Evolutionary conservation across 176 grass and related monocot genomes (phyloP).

Genomic region (Thalia dealbata): DNA sequence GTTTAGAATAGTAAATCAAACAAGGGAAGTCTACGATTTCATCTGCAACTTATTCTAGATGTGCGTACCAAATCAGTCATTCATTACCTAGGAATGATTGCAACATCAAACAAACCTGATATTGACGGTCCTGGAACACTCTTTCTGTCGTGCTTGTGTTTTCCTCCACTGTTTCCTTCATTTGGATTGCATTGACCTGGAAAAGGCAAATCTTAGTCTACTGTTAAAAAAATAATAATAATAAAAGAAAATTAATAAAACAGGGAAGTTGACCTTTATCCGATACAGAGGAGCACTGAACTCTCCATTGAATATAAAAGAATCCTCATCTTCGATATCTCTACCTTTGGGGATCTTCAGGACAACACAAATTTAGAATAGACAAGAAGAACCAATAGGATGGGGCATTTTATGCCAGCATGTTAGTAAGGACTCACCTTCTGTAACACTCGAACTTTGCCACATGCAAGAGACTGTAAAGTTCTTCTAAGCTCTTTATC

Average conservation of each 20-base stretch:
- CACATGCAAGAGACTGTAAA: constrained; percentile 95
- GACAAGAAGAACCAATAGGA: constrained; percentile 4
- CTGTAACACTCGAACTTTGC: constrained; percentile 93
- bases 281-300: constrained; percentile 92
- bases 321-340: constrained; percentile 79
- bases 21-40: too few species aligned
- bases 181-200: constrained; percentile 99
- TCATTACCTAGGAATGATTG: neutral
- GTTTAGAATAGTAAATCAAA: too few species aligned
- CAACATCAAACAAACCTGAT: constrained; percentile 51
- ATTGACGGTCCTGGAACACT: constrained; percentile 96
- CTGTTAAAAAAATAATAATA: neutral
- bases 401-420: neutral
- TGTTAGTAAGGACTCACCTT: constrained; percentile 50
- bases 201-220: constrained; percentile 24
- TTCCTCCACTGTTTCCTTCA: constrained; percentile 99
- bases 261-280: constrained; percentile 61
- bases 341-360: constrained; percentile 92
- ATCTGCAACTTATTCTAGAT: neutral
- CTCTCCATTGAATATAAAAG: constrained; percentile 90
- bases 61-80: neutral
- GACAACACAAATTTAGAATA: constrained; percentile 27
- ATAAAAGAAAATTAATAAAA: neutral
- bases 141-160: constrained; percentile 96
- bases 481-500: constrained; percentile 99